Evolutionary conservation across 2,329 filamentous ascomycete species (phyloP).

Genomic region (Colletotrichum orbiculare): DNA sequence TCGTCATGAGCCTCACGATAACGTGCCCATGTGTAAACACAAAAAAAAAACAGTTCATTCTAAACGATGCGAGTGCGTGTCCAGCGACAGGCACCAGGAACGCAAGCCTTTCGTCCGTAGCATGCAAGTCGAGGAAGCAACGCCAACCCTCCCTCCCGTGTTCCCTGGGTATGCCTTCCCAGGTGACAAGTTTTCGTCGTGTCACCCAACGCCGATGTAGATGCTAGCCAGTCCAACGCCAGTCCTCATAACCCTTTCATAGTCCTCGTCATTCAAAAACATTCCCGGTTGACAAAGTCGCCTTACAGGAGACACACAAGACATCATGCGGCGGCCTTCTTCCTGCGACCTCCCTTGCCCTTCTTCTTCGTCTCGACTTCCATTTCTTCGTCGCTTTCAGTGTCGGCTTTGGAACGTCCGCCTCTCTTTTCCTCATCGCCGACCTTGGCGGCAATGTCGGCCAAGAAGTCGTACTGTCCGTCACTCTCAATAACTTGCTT

Average conservation of each 20-base stretch:
- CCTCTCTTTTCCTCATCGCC: slow-evolving; percentile 65
- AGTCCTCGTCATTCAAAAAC: slow-evolving; percentile 31
- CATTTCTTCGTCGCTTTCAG: slow-evolving; percentile 63
- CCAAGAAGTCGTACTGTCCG: slow-evolving; percentile 93
- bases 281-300: not conserved
- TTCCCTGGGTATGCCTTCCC: slow-evolving; percentile 21
- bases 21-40: not conserved
- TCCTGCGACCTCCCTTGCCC: slow-evolving; percentile 59
- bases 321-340: slow-evolving; percentile 52
- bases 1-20: not conserved
- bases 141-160: slow-evolving; percentile 31
- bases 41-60: slow-evolving; percentile 7
- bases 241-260: slow-evolving; percentile 35
- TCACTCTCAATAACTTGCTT: slow-evolving; percentile 90
- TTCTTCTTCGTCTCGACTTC: slow-evolving; percentile 61
- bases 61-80: slow-evolving; percentile 18
- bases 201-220: slow-evolving; percentile 42
- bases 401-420: slow-evolving; percentile 59
- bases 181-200: slow-evolving; percentile 33
- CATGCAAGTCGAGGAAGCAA: slow-evolving; percentile 34
- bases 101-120: slow-evolving; percentile 25
- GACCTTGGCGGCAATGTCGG: slow-evolving; percentile 89
- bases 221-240: slow-evolving; percentile 43
- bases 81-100: slow-evolving; percentile 28
- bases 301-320: not conserved